phyloP scores from a whole-genome alignment of 2,329 filamentous ascomycete genomes.

The Emmonsia crescens region DNA sequence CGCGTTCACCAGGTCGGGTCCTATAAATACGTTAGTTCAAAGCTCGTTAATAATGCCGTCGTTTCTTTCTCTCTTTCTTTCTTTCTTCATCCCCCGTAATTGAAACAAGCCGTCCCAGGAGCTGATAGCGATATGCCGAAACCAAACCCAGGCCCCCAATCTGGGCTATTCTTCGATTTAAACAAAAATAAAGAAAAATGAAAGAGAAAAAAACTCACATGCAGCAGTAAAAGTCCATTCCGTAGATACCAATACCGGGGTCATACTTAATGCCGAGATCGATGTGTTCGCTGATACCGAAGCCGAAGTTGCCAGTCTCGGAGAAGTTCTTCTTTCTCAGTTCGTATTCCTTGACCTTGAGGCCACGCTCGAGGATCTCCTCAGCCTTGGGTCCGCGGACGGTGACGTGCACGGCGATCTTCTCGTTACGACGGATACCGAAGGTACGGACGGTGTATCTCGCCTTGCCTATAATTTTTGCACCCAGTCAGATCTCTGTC shows the following conservation, averaged over 20 bases:
- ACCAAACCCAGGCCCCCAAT: background rate
- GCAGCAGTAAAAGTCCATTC: conserved; percentile 99
- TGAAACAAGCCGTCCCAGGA: background rate
- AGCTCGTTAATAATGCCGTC: conserved; percentile 21
- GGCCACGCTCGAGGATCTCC: conserved; percentile 99
- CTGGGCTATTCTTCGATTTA: background rate
- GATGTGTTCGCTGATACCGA: conserved; percentile 99
- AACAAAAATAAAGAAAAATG: background rate
- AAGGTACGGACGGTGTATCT: conserved; percentile 99
- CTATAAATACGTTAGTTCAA: conserved; percentile 24
- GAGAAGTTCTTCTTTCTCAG: conserved; percentile 99
- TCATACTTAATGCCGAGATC: conserved; percentile 99
- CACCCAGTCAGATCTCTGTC: conserved; percentile 7
- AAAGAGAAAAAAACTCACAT: conserved; percentile 50
- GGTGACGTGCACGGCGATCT: conserved; percentile 98
- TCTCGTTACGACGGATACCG: conserved; percentile 99
- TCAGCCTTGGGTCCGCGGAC: conserved; percentile 98
- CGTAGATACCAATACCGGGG: conserved; percentile 95
- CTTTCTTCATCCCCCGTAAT: background rate
- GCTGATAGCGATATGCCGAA: background rate
- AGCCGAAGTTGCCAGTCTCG: conserved; percentile 99
- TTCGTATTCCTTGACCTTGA: conserved; percentile 99
- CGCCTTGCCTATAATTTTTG: conserved; percentile 67
- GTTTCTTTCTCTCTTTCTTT: background rate
- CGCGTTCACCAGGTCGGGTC: conserved; percentile 96